Percentiles rank a stretch among this genome's conserved stretches.
Conservation (phyloP, 1,139 yeast genomes). For the Cylindricascospora bacillispora region DNA sequence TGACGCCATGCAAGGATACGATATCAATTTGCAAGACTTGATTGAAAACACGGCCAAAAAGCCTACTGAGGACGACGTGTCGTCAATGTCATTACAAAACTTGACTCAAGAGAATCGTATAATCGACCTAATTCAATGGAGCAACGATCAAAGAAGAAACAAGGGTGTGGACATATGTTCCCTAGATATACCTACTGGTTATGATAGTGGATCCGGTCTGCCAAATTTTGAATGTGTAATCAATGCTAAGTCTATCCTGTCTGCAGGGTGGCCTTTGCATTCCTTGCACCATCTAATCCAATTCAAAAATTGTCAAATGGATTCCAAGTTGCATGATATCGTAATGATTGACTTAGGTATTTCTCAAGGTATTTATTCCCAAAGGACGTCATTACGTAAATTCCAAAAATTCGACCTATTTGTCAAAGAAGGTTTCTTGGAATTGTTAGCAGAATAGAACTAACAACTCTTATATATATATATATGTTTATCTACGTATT, state of each 20-base stretch:
- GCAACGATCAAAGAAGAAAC: constrained; percentile 39
- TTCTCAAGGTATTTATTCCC: constrained; percentile 31
- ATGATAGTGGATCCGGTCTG: constrained; percentile 76
- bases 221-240: constrained; percentile 22
- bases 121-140: constrained; percentile 47
- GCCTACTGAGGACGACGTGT: constrained; percentile 24
- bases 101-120: constrained; percentile 11
- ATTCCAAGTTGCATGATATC: constrained; percentile 8
- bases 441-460: constrained; percentile 5
- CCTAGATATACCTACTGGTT: constrained; percentile 71
- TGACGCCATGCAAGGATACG: constrained; percentile 79
- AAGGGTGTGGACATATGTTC: constrained; percentile 41
- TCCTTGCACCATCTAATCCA: constrained; percentile 42
- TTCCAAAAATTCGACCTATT: constrained; percentile 21
- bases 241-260: constrained; percentile 34
- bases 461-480: too few relatives aligned
- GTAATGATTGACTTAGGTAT: constrained; percentile 65
- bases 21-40: constrained; percentile 43
- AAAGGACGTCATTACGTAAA: constrained; percentile 22
- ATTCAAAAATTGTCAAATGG: constrained; percentile 18
- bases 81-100: background rate
- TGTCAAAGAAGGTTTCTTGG: constrained; percentile 16
- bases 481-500: too few relatives aligned
- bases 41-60: constrained; percentile 33
- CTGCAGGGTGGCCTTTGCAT: constrained; percentile 63